Percentiles rank a stretch among this genome's conserved stretches.
Conservation (phyloP, 305 asterid species). For the Plantago rigida region DNA sequence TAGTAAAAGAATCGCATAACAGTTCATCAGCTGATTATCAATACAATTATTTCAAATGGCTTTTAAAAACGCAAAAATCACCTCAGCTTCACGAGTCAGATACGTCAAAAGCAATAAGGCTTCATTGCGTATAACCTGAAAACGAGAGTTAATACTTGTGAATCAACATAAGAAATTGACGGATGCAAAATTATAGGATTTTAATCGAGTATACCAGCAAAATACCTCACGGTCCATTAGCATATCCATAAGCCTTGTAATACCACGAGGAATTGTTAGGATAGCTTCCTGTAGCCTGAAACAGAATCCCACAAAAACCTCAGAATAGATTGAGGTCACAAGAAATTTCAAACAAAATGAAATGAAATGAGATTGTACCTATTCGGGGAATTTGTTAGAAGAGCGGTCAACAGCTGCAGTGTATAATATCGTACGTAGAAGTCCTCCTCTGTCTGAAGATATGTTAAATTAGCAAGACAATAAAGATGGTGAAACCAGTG, state of each 20-base stretch:
- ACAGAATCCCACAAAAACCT: slow-evolving; percentile 24
- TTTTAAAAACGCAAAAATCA: slow-evolving; percentile 24
- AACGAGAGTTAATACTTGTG: slow-evolving; percentile 14
- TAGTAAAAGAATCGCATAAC: slow-evolving; percentile 4
- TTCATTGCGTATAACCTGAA: slow-evolving; percentile 86
- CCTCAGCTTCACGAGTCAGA: slow-evolving; percentile 97
- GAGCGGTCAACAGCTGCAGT: slow-evolving; percentile 77
- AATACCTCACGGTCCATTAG: slow-evolving; percentile 97
- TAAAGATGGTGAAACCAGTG: slow-evolving; percentile 16
- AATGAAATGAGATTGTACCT: slow-evolving; percentile 38
- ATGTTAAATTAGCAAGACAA: slow-evolving; percentile 30
- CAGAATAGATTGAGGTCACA: slow-evolving; percentile 5
- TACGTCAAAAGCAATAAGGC: slow-evolving; percentile 82
- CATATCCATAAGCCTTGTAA: slow-evolving; percentile 93
- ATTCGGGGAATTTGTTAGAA: slow-evolving; percentile 72
- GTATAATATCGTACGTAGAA: slow-evolving; percentile 88
- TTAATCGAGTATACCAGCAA: slow-evolving; percentile 21
- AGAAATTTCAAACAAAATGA: slow-evolving; percentile 16
- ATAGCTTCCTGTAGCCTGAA: slow-evolving; percentile 95
- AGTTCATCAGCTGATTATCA: background rate
- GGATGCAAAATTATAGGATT: slow-evolving; percentile 15
- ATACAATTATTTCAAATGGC: background rate
- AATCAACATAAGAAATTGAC: slow-evolving; percentile 7
- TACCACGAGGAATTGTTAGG: slow-evolving; percentile 77
- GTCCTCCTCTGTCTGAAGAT: slow-evolving; percentile 81